phyloP scores from a whole-genome alignment of 208 protist genomes.

The Leishmania amazonensis region DNA sequence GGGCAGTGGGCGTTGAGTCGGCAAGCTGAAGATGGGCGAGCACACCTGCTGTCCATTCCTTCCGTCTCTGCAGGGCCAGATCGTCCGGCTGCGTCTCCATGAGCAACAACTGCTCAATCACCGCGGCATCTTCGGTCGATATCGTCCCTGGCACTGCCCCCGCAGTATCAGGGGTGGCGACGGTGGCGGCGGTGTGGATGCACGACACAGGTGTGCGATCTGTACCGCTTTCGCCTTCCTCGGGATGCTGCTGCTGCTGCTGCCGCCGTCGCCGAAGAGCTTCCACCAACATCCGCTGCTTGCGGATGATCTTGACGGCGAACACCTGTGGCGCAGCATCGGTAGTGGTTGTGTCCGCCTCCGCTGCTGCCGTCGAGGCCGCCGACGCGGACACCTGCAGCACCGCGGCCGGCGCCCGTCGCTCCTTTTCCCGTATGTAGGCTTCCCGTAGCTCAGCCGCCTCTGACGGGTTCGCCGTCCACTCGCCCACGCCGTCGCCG shows the following conservation, averaged over 20 bases:
- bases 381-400: conserved; percentile 7
- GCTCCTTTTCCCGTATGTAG: conserved; percentile 16
- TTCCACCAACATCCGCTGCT: conserved; percentile 46
- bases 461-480: conserved; percentile 10
- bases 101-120: conserved; percentile 37
- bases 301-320: conserved; percentile 54
- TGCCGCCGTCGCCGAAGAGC: conserved; percentile 13
- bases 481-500: conserved; percentile 1
- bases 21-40: conserved; percentile 24
- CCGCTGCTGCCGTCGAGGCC: background rate
- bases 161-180: background rate
- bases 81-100: conserved; percentile 54
- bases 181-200: background rate
- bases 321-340: conserved; percentile 16
- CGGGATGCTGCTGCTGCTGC: conserved; percentile 12
- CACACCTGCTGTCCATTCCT: conserved; percentile 17
- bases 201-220: background rate
- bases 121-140: conserved; percentile 16
- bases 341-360: background rate
- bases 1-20: background rate
- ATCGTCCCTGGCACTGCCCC: background rate
- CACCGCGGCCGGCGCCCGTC: conserved; percentile 11
- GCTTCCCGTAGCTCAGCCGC: conserved; percentile 18
- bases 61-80: conserved; percentile 28
- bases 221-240: background rate